Base-by-base conservation (phyloP, 768 basidiomycete genomes). In the Amanita subjunquillea region DNA sequence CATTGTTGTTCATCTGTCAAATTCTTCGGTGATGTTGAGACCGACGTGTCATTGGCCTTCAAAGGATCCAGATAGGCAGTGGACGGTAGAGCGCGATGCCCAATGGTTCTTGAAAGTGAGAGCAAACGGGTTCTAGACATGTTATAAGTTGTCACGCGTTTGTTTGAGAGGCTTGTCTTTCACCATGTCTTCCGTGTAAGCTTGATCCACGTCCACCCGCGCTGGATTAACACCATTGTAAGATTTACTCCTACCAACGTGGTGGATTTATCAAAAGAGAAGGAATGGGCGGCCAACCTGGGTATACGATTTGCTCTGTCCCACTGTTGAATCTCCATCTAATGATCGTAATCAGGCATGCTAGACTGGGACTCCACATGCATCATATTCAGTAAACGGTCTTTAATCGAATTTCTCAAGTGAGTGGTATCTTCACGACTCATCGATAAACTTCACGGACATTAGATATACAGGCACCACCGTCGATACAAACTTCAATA, bases 301-400 rank as follows among this genome's bases (percentile, higher is more conserved):
- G 87, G 87, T 82, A 48, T 25, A 72, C 61, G 8, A n/a, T 50
- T 54, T 39, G 42, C 27, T 44, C 40, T 20, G n/a, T 23, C 39
- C 20, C 43, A 29, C 20, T 34, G 15, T 22, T 39, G 20, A 22
- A n/a, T 23, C 25, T 34, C n/a, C 7, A 40, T n/a, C 43, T 27
- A 32, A 32, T 32, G 10, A 41, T 52, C 17, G 23, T 52, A 29
- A 27, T 12, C 48, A 87, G 87, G 85, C 55, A 77, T 86, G 80
- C 70, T 90, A 57, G 87, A 90, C 66, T 89, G 87, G 87, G 87
- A 89, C 61, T 63, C 67, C 10, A 87, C 83, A 45, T 78, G 67
- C 55, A 86, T 90, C 56, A 79, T 90, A 27, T 89, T 90, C 63
- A 89, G 85, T 12, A 90, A 90, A 61, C 78, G 87, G 38, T 70